phyloP scores from a whole-genome alignment of 495 filamentous ascomycete genomes.

The Penicillium flavigenum region DNA sequence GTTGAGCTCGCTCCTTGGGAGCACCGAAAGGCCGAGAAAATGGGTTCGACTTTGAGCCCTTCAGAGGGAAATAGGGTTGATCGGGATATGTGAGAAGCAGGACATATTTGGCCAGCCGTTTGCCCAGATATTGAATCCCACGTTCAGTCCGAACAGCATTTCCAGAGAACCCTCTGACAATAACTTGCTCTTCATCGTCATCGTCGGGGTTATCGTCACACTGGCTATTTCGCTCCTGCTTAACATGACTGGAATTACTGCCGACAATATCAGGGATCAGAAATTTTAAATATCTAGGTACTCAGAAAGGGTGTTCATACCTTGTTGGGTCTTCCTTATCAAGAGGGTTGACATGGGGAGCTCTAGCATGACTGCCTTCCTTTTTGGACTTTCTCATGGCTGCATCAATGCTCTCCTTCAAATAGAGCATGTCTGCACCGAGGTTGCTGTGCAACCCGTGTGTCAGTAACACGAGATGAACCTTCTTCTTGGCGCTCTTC shows the following conservation, averaged over 20 bases:
- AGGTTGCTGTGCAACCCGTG: constrained; percentile 96
- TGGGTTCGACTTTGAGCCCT: constrained; percentile 51
- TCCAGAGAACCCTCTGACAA: constrained; percentile 87
- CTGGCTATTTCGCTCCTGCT: neutral
- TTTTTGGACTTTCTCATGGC: constrained; percentile 67
- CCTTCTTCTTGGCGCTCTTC: constrained; percentile 46
- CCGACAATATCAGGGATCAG: neutral
- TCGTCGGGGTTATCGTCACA: constrained; percentile 24
- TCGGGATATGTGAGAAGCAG: constrained; percentile 88
- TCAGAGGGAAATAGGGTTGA: constrained; percentile 75
- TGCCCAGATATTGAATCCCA: constrained; percentile 95
- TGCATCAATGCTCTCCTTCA: constrained; percentile 95
- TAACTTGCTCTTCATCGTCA: constrained; percentile 79
- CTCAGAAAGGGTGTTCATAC: neutral
- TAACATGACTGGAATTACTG: neutral
- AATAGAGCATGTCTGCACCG: constrained; percentile 93
- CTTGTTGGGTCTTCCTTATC: neutral
- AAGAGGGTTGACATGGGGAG: neutral
- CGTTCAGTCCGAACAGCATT: constrained; percentile 89
- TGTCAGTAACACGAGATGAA: constrained; percentile 89
- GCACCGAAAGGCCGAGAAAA: constrained; percentile 35
- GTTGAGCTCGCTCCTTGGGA: constrained; percentile 25
- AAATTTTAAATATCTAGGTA: neutral
- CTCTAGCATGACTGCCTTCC: constrained; percentile 49
- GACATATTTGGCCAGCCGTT: constrained; percentile 88